These are phyloP conservation scores for Auxenochlorella pyrenoidosa DNA, from an alignment of 139 green algal species.

Conservation along the genomic window DNA sequence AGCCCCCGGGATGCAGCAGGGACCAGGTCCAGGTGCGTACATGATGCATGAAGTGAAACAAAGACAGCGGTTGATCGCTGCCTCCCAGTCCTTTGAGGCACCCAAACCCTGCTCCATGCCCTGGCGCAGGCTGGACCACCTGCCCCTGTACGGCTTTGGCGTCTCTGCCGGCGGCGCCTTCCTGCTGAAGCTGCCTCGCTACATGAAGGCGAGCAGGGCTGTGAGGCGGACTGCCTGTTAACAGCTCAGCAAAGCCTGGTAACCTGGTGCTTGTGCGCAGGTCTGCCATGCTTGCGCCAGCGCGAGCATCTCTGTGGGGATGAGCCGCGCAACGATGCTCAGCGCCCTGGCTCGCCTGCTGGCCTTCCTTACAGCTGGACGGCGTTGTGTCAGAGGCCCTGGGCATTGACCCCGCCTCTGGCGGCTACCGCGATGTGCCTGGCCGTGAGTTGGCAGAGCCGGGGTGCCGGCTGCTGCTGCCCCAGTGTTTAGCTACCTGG, in stretches of 20 bases:
- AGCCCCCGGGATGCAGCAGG: no score
- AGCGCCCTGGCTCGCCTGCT: no score
- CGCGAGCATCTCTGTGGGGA: no score
- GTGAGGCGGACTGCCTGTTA: no score
- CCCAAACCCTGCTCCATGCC: neutral
- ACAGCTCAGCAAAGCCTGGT: no score
- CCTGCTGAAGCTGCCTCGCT: constrained; percentile 9
- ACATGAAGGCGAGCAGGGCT: neutral
- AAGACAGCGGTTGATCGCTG: no score
- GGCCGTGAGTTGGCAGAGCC: neutral
- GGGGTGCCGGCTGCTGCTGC: no score
- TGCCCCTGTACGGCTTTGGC: constrained; percentile 14
- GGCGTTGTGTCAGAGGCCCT: constrained; percentile 23
- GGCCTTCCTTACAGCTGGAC: constrained; percentile 12
- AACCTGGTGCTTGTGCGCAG: no score
- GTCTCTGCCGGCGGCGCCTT: constrained; percentile 20
- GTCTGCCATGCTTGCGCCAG: no score
- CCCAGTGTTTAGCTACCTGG: neutral
- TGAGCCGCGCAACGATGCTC: no score
- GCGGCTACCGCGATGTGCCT: neutral
- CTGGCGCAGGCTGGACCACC: constrained; percentile 2
- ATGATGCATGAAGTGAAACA: no score
- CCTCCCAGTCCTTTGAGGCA: neutral
- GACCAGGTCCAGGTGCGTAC: no score
- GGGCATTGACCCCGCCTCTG: constrained; percentile 20